Conservation (phyloP, 2,329 filamentous ascomycete genomes). For the Alternaria brassicae region DNA sequence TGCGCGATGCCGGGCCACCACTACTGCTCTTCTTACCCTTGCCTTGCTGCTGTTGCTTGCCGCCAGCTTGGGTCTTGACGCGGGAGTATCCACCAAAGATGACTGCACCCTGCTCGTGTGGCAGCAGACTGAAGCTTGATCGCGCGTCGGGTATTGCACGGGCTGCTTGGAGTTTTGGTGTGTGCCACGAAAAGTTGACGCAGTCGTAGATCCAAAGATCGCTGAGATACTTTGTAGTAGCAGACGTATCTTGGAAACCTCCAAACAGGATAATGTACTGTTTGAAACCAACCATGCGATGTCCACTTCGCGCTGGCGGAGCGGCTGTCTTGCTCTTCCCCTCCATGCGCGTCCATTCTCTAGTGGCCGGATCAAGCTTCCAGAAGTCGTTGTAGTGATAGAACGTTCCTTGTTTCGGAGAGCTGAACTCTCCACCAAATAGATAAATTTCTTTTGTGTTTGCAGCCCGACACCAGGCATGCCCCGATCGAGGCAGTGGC, state of each 20-base stretch:
- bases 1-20: conserved; percentile 67
- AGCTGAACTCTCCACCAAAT: conserved; percentile 96
- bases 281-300: conserved; percentile 96
- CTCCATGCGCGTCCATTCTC: conserved; percentile 93
- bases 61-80: conserved; percentile 71
- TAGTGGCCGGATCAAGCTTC: conserved; percentile 80
- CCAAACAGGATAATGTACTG: conserved; percentile 96
- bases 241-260: conserved; percentile 95
- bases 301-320: conserved; percentile 86
- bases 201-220: conserved; percentile 98
- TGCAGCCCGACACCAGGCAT: conserved; percentile 91
- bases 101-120: conserved; percentile 87
- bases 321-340: conserved; percentile 77
- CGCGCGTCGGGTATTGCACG: conserved; percentile 88
- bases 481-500: conserved; percentile 86
- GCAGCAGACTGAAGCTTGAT: conserved; percentile 89
- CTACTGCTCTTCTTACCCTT: conserved; percentile 57
- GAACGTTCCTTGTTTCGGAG: conserved; percentile 96
- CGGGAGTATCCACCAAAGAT: conserved; percentile 94
- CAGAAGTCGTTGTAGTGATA: conserved; percentile 99
- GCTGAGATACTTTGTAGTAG: conserved; percentile 90
- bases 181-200: conserved; percentile 82
- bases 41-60: conserved; percentile 64
- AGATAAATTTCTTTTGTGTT: conserved; percentile 87
- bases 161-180: conserved; percentile 75